Percentiles rank a stretch among this genome's conserved stretches.
phyloP scores from a whole-genome alignment of 2,329 filamentous ascomycete genomes.

The Atkinsonella texensis region DNA sequence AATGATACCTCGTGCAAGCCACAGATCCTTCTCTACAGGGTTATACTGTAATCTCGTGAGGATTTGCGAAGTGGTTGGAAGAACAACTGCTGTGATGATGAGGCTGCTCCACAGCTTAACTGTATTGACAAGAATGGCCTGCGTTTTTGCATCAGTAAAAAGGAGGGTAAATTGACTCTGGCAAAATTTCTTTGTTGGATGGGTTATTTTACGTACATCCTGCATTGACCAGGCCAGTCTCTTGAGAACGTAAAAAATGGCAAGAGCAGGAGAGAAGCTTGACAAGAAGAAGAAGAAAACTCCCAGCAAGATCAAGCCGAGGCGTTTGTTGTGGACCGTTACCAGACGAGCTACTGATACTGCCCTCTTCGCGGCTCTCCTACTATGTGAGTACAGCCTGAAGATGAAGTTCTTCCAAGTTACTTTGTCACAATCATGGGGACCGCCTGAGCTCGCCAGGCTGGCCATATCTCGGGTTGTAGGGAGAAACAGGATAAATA shows the following conservation, averaged over 20 bases:
- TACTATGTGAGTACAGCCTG: neutral
- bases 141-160: neutral
- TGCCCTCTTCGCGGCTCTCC: neutral
- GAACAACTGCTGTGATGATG: neutral
- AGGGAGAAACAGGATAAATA: slow-evolving; percentile 2
- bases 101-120: neutral
- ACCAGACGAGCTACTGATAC: neutral
- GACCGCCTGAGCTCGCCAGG: neutral
- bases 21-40: slow-evolving; percentile 1
- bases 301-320: neutral
- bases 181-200: too few species aligned
- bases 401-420: neutral
- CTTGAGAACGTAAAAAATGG: neutral
- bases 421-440: neutral
- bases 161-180: neutral
- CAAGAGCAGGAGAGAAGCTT: neutral
- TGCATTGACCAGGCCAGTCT: neutral
- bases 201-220: neutral
- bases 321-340: slow-evolving; percentile 1
- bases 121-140: neutral
- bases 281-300: slow-evolving; percentile 1
- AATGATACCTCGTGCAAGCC: slow-evolving; percentile 2
- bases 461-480: slow-evolving; percentile 3
- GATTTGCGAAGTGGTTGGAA: neutral
- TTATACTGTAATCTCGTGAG: slow-evolving; percentile 1